Evolutionary conservation across 116 monocot species (phyloP).

Genomic region (Trichopus zeylanicus): DNA sequence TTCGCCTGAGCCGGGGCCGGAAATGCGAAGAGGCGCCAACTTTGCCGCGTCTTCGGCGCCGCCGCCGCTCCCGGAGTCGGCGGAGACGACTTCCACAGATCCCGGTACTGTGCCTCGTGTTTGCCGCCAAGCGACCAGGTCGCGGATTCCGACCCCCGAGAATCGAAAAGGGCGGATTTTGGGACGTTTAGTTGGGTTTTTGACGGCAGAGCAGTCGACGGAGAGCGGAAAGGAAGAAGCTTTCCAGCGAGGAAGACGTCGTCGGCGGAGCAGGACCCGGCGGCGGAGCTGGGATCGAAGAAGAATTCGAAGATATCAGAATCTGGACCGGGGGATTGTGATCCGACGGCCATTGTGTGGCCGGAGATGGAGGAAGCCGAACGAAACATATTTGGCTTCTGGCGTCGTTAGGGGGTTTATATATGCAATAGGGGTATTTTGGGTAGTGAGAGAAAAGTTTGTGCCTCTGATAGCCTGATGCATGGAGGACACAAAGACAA

Average conservation of each 20-base stretch:
- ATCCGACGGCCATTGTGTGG: not conserved
- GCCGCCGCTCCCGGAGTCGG: not conserved
- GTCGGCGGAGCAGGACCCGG: slow-evolving; percentile 9
- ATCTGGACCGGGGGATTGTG: not conserved
- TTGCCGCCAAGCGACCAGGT: not conserved
- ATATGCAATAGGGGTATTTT: no score
- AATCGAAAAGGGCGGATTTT: no score
- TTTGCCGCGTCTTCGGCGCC: slow-evolving; percentile 1
- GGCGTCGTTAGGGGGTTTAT: no score
- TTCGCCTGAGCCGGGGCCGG: slow-evolving; percentile 8
- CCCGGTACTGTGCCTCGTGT: not conserved
- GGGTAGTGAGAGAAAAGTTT: no score
- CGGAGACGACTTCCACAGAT: not conserved
- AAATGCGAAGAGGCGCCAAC: slow-evolving; percentile 12
- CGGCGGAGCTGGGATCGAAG: not conserved
- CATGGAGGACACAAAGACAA: no score
- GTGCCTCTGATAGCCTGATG: no score
- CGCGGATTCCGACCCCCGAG: no score
- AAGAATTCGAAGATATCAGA: no score
- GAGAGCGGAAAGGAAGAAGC: slow-evolving; percentile 4
- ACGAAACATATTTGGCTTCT: no score
- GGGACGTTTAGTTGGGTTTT: no score
- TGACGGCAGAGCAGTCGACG: not conserved
- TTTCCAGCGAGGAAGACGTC: slow-evolving; percentile 19
- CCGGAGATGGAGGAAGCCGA: not conserved